A percentile compares a stretch with the other conserved stretches of the same genome.
Evolutionary conservation across 257 asterid species (phyloP).

Genomic region (Hygrophila difformis): DNA sequence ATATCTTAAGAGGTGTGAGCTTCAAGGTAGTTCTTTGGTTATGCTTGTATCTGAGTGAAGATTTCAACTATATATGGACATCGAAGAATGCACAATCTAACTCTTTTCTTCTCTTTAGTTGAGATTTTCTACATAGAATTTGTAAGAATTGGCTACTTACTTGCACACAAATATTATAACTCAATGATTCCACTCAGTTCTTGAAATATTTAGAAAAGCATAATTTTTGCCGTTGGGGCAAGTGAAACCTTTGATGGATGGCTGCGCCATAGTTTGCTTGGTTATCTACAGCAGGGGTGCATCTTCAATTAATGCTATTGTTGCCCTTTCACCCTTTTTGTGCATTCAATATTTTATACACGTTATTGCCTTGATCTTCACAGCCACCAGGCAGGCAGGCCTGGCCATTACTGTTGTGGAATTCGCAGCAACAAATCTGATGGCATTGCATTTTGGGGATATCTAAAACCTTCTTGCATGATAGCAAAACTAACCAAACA

Average conservation of each 20-base stretch:
- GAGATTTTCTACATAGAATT: background rate
- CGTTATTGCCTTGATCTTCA: background rate
- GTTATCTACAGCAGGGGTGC: no score
- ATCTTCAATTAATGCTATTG: background rate
- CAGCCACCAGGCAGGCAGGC: background rate
- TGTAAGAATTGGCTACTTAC: background rate
- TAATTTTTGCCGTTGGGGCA: background rate
- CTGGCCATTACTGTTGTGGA: no score
- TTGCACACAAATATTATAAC: background rate
- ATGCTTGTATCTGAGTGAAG: background rate
- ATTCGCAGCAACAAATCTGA: background rate
- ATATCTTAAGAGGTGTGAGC: slow-evolving; percentile 90
- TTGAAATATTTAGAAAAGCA: background rate
- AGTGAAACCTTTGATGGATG: background rate
- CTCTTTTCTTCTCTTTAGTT: no score
- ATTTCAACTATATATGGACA: no score
- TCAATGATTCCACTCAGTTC: background rate
- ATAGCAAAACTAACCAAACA: background rate
- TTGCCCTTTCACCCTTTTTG: background rate
- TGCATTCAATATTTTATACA: background rate
- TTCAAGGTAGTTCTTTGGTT: slow-evolving; percentile 63
- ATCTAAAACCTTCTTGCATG: no score
- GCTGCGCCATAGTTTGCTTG: background rate
- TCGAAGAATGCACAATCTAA: no score
- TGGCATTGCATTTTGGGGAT: background rate